Conservation (phyloP, 179 eudicot genomes). For the Spinacia oleracea region DNA sequence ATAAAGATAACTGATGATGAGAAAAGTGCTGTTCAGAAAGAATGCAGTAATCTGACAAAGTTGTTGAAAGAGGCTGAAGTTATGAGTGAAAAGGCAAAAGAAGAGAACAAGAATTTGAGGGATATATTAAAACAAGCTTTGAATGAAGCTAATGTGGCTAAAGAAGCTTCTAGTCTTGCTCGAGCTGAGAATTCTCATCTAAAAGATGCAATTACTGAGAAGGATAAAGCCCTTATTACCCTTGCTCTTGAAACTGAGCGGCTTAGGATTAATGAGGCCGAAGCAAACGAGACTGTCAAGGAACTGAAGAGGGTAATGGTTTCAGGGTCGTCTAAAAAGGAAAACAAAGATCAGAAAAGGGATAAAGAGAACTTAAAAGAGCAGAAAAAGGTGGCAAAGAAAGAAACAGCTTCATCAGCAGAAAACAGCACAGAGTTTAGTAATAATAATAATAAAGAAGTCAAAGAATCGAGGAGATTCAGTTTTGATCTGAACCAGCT, state of each 20-base stretch:
- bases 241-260: conserved; percentile 68
- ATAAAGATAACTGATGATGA: conserved; percentile 74
- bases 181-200: conserved; percentile 60
- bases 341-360: conserved; percentile 39
- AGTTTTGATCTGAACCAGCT: conserved; percentile 49
- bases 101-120: conserved; percentile 66
- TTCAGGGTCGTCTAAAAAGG: conserved; percentile 35
- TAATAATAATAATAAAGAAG: too few relatives aligned
- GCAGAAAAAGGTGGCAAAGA: conserved; percentile 37
- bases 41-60: conserved; percentile 39
- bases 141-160: conserved; percentile 74
- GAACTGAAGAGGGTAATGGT: conserved; percentile 53
- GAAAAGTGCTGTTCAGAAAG: conserved; percentile 37
- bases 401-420: conserved; percentile 27
- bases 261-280: conserved; percentile 53
- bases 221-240: conserved; percentile 53
- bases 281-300: conserved; percentile 57
- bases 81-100: conserved; percentile 43
- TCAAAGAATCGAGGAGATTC: conserved; percentile 18
- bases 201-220: conserved; percentile 54
- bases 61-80: conserved; percentile 40
- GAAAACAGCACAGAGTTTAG: conserved; percentile 25
- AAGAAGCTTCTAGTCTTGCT: conserved; percentile 77
- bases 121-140: conserved; percentile 84
- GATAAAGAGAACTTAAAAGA: conserved; percentile 35